Evolutionary conservation across 1,139 yeast species (phyloP), one percentile per base, ranked within the genome.

Genomic region (Hyphopichia pseudoburtonii): DNA sequence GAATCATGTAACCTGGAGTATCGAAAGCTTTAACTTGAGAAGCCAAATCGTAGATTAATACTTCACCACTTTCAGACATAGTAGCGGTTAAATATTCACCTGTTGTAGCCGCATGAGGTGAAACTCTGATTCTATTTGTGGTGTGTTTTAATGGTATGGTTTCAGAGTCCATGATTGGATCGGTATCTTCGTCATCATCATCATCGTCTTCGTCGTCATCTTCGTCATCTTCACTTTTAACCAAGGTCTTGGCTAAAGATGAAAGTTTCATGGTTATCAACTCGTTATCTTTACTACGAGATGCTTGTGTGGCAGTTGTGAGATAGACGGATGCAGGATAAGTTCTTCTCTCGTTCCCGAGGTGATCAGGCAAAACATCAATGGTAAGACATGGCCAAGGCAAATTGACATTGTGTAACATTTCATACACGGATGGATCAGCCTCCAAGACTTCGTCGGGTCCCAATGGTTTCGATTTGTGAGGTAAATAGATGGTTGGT

Each of bases 311-410:
- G 5, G 97, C 98, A 3, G 97, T 86, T 7, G 95, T 81, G 40
- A 89, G 63, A 54, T 86, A 86, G 50, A 89, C 71, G 4, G 95
- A 76, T 30, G 95, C 96, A 5, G 99, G 99, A 56, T 81, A 92
- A 31, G 76, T 76, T 64, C 96, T 78, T 69, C 98, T 82, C 62
- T 89, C 97, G 39, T 77, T 73, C 8, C 98, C 99, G 39, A 88
- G 71, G 37, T 72, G 68, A 59, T 92, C 99, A 10, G 96, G 96
- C 39, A 94, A 66, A 28, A 92, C 68, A 56, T 92, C 98, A 45
- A 94, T 73, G 2, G 97, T 87, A 55, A 92, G 70, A 64, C 97
- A 89, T 16, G 99, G 97, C 97, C 98, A 92, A 52, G 96, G 95
- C 60, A 92, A 70, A 58, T 86, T 87, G 44, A 92, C 87, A 54